Base-by-base conservation (phyloP, 1,139 yeast genomes). In the Pichia sp. region DNA sequence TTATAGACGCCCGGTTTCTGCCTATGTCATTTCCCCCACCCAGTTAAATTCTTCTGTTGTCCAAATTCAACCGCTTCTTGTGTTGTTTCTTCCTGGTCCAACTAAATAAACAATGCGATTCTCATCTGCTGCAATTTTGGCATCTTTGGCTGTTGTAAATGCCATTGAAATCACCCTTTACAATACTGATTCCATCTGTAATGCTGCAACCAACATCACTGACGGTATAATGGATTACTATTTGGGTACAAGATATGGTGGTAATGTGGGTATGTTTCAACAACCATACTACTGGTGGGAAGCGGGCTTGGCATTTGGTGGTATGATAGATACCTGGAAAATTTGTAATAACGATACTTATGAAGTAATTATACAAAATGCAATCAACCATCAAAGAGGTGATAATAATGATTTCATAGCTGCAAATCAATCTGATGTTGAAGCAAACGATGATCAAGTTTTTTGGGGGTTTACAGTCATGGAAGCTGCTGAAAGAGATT, bases 271-370 rank as follows among this genome's bases (percentile, higher is more conserved):
- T 47, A 83, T 84, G 91, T 87, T 90, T 67, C 72, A 84, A 2
- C 68, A 72, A 66, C 97, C 97, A 1, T 90, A 90, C 74, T 91
- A 90, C 73, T 91, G 97, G 97, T 90, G 97, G 97, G 95, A 90
- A 72, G 96, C 96, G 38, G 97, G 97, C 64, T 96, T 95, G 57
- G 96, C 95, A 5, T 89, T 90, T 88, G 96, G 96, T 5, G 76
- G 88, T 19, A 73, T 91, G 76, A 70, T 90, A 45, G 96, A 90
- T 67, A 86, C 83, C 67, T 79, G 89, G 73, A 83, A 67, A 63
- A 82, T 77, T 63, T 81, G 89, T 74, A 78, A 85, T 48, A 84
- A 89, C 65, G 83, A 81, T 62, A 81, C 93, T 0, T 86, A 79
- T 62, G 83, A 77, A 43, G 77, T 77, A 30, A 60, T 76, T 36